Evolutionary conservation across 495 filamentous ascomycete species (phyloP).

Genomic region (Hapsidospora chrysogenum): DNA sequence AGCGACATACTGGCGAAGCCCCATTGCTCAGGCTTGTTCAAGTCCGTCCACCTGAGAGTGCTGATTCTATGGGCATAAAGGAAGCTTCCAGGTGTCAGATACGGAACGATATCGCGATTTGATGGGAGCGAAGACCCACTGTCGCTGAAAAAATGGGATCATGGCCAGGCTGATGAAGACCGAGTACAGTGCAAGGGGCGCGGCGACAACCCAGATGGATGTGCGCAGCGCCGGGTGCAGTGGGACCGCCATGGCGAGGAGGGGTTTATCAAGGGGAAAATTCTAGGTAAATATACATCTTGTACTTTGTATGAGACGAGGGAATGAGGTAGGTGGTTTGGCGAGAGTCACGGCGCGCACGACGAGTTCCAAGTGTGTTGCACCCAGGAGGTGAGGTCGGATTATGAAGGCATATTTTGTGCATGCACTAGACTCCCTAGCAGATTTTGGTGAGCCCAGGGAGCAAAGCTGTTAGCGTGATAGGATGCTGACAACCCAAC

Average conservation of each 20-base stretch:
- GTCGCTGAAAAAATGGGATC: slow-evolving; percentile 37
- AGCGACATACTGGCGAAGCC: slow-evolving; percentile 57
- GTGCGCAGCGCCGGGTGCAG: background rate
- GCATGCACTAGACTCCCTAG: too few species aligned
- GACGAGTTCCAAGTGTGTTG: too few species aligned
- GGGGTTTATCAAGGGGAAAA: too few species aligned
- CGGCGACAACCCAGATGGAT: slow-evolving; percentile 18
- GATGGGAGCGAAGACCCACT: slow-evolving; percentile 23
- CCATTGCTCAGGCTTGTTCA: slow-evolving; percentile 58
- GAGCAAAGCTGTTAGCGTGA: too few species aligned
- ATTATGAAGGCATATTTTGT: too few species aligned
- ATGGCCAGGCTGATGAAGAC: slow-evolving; percentile 27
- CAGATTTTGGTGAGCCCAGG: too few species aligned
- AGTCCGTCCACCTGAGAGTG: slow-evolving; percentile 47
- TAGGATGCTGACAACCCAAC: too few species aligned
- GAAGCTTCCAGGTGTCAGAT: slow-evolving; percentile 28
- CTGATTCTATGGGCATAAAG: slow-evolving; percentile 66
- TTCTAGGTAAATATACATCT: too few species aligned
- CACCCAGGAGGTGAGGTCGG: too few species aligned
- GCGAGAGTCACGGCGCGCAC: too few species aligned
- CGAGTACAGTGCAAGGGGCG: slow-evolving; percentile 21
- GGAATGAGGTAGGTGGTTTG: too few species aligned
- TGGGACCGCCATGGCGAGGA: background rate
- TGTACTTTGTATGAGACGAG: too few species aligned
- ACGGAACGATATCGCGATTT: background rate